Percentiles rank a stretch among this genome's conserved stretches.
phyloP scores from a whole-genome alignment of 2,329 filamentous ascomycete species.

The Aureobasidium zeae region DNA sequence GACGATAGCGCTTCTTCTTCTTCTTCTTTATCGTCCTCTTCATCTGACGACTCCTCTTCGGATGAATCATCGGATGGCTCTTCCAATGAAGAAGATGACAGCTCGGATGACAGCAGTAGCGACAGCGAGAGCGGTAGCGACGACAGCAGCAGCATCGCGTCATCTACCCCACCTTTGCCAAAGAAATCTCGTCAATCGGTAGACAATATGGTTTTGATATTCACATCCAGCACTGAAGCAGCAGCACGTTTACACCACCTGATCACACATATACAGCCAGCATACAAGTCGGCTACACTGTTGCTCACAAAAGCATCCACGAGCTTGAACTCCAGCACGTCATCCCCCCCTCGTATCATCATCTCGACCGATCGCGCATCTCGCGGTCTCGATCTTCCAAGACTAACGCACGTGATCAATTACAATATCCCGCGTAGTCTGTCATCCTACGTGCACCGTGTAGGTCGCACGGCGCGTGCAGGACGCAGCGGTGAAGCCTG shows the following conservation, averaged over 20 bases:
- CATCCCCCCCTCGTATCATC: slow-evolving; percentile 43
- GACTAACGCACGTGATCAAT: slow-evolving; percentile 78
- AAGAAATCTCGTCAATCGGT: neutral
- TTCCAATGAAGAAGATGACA: slow-evolving; percentile 5
- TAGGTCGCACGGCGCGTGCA: slow-evolving; percentile 81
- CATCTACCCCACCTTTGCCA: slow-evolving; percentile 14
- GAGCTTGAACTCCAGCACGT: slow-evolving; percentile 46
- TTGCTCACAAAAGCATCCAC: slow-evolving; percentile 60
- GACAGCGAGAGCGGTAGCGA: slow-evolving; percentile 25
- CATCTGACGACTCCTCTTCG: slow-evolving; percentile 7
- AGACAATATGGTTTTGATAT: slow-evolving; percentile 51
- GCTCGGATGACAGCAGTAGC: slow-evolving; percentile 13
- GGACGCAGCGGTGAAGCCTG: slow-evolving; percentile 68
- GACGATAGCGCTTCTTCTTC: neutral
- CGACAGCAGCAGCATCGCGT: neutral
- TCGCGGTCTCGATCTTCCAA: slow-evolving; percentile 67
- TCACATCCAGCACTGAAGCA: slow-evolving; percentile 82
- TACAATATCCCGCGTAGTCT: slow-evolving; percentile 81
- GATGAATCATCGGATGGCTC: slow-evolving; percentile 29
- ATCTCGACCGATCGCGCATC: slow-evolving; percentile 91
- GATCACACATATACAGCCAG: slow-evolving; percentile 37
- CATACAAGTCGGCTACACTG: slow-evolving; percentile 23
- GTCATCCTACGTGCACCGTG: slow-evolving; percentile 80
- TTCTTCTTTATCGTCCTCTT: slow-evolving; percentile 14
- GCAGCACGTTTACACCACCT: slow-evolving; percentile 80